A percentile compares a stretch with the other conserved stretches of the same genome.
Conservation (phyloP, 176 grass and related monocot genomes). For the Hsuehochloa calcarea region DNA sequence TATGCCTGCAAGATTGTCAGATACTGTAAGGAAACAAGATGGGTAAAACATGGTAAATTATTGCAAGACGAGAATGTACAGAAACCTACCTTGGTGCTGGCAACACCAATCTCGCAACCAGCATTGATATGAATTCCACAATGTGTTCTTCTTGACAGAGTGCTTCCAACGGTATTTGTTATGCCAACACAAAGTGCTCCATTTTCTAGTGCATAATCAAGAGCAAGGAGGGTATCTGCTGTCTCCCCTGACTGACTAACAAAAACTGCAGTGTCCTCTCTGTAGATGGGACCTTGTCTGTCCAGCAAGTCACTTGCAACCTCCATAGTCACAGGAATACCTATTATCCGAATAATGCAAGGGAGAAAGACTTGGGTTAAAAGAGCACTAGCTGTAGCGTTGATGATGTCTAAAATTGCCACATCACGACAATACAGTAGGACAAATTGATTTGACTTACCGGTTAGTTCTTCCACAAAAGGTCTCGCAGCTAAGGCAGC, state of each 20-base stretch:
- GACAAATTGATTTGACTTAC: slow-evolving; percentile 35
- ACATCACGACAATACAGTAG: background rate
- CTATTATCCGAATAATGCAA: slow-evolving; percentile 19
- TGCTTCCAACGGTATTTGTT: slow-evolving; percentile 90
- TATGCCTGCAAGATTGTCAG: slow-evolving; percentile 62
- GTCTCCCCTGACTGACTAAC: slow-evolving; percentile 98
- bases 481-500: slow-evolving; percentile 83
- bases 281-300: slow-evolving; percentile 79
- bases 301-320: slow-evolving; percentile 87
- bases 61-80: background rate
- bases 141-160: slow-evolving; percentile 85
- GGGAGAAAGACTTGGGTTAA: background rate
- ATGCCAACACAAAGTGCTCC: slow-evolving; percentile 87
- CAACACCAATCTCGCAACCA: slow-evolving; percentile 95
- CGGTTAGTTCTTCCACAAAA: slow-evolving; percentile 82
- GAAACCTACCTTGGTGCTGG: slow-evolving; percentile 71
- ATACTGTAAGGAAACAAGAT: slow-evolving; percentile 7
- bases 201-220: slow-evolving; percentile 82
- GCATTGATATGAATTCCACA: slow-evolving; percentile 96
- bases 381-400: background rate
- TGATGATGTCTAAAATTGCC: background rate
- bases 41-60: background rate
- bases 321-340: slow-evolving; percentile 90
- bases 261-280: slow-evolving; percentile 85
- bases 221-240: slow-evolving; percentile 89